Evolutionary conservation across 768 basidiomycete genomes (phyloP).

Genomic region (Gyrodon lividus): DNA sequence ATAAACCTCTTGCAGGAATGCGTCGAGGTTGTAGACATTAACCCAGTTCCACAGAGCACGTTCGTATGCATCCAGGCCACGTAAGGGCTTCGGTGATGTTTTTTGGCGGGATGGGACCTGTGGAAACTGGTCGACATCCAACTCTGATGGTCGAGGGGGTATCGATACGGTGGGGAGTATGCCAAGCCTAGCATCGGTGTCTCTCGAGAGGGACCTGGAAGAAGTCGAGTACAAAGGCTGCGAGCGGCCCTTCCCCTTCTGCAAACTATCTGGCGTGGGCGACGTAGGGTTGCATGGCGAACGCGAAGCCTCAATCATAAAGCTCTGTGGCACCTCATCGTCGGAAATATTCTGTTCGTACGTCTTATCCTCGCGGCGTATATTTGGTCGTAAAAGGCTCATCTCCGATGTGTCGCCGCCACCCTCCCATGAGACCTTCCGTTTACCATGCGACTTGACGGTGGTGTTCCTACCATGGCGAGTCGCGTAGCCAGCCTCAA

Average conservation of each 20-base stretch:
- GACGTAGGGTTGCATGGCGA: slow-evolving; percentile 38
- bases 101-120: slow-evolving; percentile 21
- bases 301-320: slow-evolving; percentile 73
- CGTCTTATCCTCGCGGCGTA: slow-evolving; percentile 61
- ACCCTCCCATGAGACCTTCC: slow-evolving; percentile 62
- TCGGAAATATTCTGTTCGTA: slow-evolving; percentile 66
- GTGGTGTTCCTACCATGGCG: slow-evolving; percentile 32
- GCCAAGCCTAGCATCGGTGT: slow-evolving; percentile 39
- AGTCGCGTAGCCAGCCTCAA: slow-evolving; percentile 58
- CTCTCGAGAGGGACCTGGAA: slow-evolving; percentile 37
- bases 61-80: slow-evolving; percentile 81
- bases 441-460: slow-evolving; percentile 44
- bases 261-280: slow-evolving; percentile 25
- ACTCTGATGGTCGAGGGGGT: slow-evolving; percentile 66
- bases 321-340: slow-evolving; percentile 82
- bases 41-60: slow-evolving; percentile 98
- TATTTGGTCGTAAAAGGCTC: slow-evolving; percentile 66
- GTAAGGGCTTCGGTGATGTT: slow-evolving; percentile 45
- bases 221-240: slow-evolving; percentile 55
- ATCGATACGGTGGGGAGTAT: slow-evolving; percentile 43
- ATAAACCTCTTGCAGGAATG: slow-evolving; percentile 93
- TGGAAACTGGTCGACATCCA: slow-evolving; percentile 41
- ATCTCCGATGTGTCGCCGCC: slow-evolving; percentile 49
- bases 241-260: slow-evolving; percentile 41
- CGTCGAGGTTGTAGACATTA: slow-evolving; percentile 96